A percentile compares a stretch with the other conserved stretches of the same genome.
These are phyloP conservation scores for Rhizoclosmatium sp. DNA, from an alignment of 192 early-diverging fungal genomes.

Conservation along the genomic window DNA sequence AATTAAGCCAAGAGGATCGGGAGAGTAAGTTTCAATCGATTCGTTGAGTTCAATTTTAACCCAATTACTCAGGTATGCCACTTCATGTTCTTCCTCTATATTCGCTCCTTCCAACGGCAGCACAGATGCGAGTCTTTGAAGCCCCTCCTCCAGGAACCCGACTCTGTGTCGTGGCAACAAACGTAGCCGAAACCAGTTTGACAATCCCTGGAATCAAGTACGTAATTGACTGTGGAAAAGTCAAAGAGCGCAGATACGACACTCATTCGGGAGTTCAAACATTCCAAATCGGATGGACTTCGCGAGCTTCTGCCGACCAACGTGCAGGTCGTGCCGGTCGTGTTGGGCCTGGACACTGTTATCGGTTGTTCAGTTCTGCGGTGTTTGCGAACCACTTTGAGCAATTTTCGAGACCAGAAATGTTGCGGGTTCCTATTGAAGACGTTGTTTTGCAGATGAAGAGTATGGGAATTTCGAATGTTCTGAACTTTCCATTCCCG, in stretches of 20 bases:
- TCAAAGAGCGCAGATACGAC: constrained; percentile 89
- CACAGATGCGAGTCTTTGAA: constrained; percentile 93
- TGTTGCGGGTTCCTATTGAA: constrained; percentile 93
- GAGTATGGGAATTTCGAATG: constrained; percentile 93
- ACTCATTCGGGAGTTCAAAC: constrained; percentile 86
- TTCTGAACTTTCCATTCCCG: constrained; percentile 97
- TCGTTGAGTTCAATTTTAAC: background rate
- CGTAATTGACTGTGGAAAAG: constrained; percentile 95
- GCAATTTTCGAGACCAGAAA: constrained; percentile 88
- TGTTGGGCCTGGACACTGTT: constrained; percentile 96
- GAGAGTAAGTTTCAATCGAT: constrained; percentile 61
- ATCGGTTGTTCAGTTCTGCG: constrained; percentile 90
- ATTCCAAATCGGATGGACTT: constrained; percentile 92
- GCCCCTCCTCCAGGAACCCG: constrained; percentile 86
- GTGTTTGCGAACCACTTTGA: constrained; percentile 92
- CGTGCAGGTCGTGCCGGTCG: constrained; percentile 97
- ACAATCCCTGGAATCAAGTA: constrained; percentile 96
- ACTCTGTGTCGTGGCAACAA: constrained; percentile 94
- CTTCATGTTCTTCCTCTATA: constrained; percentile 97
- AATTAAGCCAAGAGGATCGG: constrained; percentile 59
- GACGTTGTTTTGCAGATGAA: constrained; percentile 98
- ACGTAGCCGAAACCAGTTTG: constrained; percentile 98
- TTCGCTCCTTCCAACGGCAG: constrained; percentile 88
- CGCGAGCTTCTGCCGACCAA: constrained; percentile 92
- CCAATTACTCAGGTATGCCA: constrained; percentile 52